Evolutionary conservation across 768 basidiomycete genomes (phyloP), one percentile per base, ranked within the genome.

Genomic region (Gloeophyllum trabeum): DNA sequence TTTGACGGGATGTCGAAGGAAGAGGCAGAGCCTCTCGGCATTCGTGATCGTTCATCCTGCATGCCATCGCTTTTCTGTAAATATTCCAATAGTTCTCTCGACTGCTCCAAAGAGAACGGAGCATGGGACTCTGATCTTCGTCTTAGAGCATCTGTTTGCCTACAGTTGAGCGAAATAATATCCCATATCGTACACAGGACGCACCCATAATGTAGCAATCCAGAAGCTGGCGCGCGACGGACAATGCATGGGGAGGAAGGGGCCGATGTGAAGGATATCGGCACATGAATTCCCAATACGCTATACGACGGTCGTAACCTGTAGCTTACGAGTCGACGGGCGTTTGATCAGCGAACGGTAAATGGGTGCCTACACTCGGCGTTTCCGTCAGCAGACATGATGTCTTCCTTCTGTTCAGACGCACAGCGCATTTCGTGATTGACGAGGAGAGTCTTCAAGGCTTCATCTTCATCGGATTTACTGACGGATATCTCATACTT

Each of bases 31-130:
- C 23, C 18, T 42, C 19, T 13, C 5, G 26, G 22, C n/a, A n/a
- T n/a, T n/a, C n/a, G n/a, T n/a, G n/a, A n/a, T n/a, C n/a, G n/a
- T 43, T 44, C n/a, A 7, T 42, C 14, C 13, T 19, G 12, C 20
- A 18, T 24, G 40, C 30, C 16, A 6, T 19, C 23, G 25, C 40
- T 26, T 16, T 42, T 21, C 16, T 42, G 40, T 6, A 16, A 37
- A 12, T n/a, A n/a, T n/a, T n/a, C n/a, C n/a, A 44, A 23, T n/a
- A 44, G 43, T 28, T 44, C 43, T 19, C 21, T 41, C 24, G 40
- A 41, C 28, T 44, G 41, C 16, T 24, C 41, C 32, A 41, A 28
- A 10, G 43, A 43, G 25, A 44, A 42, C 22, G 43, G 43, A 6
- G 43, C 43, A 10, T 38, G 18, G 5, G 35, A 20, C 5, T 43